Base-by-base conservation (phyloP, 2,329 filamentous ascomycete genomes). In the Gnomoniopsis smithogilvyi region DNA sequence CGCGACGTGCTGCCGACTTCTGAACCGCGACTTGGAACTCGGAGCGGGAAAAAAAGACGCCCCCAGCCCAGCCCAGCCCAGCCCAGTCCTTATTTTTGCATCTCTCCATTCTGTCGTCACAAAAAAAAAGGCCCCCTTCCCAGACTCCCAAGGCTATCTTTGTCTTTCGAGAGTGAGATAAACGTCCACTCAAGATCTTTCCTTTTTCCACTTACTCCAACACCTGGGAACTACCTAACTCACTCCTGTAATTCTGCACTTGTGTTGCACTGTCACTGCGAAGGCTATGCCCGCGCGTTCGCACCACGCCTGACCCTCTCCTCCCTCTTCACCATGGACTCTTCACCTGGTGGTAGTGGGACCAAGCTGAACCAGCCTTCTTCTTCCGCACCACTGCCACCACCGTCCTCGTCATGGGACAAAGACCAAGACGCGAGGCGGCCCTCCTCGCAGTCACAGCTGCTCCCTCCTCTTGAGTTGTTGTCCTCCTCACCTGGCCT, bases 381-480 rank as follows among this genome's bases (percentile, higher is more conserved):
- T 22, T 56, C 59, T 49, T 38, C 59, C 24, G 56, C 60, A 34
- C 50, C 34, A 36, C 50, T 22, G 59, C 65, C 21, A 67, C 67
- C 48, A 56, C 73, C 17, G 72, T 78, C 41, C 41, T 45, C 57
- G 79, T 81, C 67, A 72, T 49, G 46, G 36, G 46, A 56, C 17
- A 30, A 26, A 22, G 54, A 51, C 47, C 22, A 33, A 2, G 47
- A 56, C 47, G 54, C 79, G 64, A 88, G 90, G 77, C 80, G 85
- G 61, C 77, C 84, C 66, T 83, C 84, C 50, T 82, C 60, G 21
- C 60, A 62, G 56, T 57, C 90, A 30, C 84, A 86, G 59, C 78
- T 94, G 58, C 84, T 95, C 26, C 91, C 91, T 62, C 82, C 91
- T 22, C 93, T 94, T 72, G 90, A 93, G 74, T 88, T 87, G 54